Conservation (phyloP, 345 rosid genomes). For the Anacardium occidentale region DNA sequence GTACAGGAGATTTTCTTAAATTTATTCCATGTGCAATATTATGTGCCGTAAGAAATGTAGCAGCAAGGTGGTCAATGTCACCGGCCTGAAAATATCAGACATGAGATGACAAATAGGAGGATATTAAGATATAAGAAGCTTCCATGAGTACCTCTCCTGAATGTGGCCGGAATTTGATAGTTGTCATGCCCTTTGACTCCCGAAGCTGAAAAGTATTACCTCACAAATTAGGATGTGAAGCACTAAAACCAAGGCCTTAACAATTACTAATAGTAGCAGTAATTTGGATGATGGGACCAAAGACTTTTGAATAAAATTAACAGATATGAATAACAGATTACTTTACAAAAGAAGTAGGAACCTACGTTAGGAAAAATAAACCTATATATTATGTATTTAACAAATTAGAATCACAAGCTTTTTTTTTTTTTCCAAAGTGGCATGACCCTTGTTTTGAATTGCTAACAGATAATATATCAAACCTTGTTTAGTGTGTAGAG, state of each 20-base stretch:
- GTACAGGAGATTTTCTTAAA: slow-evolving; percentile 98
- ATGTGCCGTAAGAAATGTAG: slow-evolving; percentile 88
- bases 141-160: slow-evolving; percentile 78
- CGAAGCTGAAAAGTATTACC: slow-evolving; percentile 67
- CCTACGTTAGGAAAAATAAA: neutral
- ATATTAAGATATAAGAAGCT: neutral
- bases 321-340: neutral
- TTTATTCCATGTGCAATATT: slow-evolving; percentile 98
- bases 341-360: neutral
- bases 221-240: slow-evolving; percentile 19
- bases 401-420: neutral
- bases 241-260: neutral
- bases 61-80: slow-evolving; percentile 98
- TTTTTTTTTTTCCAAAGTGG: neutral
- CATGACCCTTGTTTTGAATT: neutral
- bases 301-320: neutral
- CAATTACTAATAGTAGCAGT: neutral
- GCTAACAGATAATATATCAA: neutral
- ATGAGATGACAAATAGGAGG: slow-evolving; percentile 15
- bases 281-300: neutral
- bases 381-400: slow-evolving; percentile 10
- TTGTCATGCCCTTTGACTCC: slow-evolving; percentile 97
- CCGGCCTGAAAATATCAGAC: slow-evolving; percentile 71
- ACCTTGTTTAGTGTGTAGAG: slow-evolving; percentile 95
- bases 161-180: slow-evolving; percentile 92